These are phyloP conservation scores for Apophysomyces elegans DNA, from an alignment of 371 early-diverging fungal genomes.

Conservation along the genomic window DNA sequence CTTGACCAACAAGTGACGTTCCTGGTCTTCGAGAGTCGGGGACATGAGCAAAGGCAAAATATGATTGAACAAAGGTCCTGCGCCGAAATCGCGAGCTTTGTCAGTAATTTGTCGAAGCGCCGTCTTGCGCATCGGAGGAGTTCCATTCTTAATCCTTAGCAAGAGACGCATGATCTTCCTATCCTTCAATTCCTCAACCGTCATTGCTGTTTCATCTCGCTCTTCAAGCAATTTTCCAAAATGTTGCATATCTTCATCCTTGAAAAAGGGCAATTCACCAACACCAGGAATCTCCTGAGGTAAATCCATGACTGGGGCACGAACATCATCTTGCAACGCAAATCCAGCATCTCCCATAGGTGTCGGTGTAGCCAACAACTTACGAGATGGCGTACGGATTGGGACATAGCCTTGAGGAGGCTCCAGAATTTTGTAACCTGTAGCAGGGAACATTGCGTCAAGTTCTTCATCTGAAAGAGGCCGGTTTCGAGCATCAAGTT, in stretches of 20 bases:
- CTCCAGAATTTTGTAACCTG: conserved; percentile 92
- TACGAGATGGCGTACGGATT: conserved; percentile 95
- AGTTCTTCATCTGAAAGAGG: conserved; percentile 92
- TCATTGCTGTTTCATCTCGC: conserved; percentile 82
- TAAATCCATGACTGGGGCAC: conserved; percentile 66
- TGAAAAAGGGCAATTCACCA: conserved; percentile 91
- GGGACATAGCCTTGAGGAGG: conserved; percentile 91
- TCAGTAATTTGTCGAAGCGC: conserved; percentile 95
- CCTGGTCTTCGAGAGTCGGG: conserved; percentile 96
- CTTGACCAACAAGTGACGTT: conserved; percentile 96
- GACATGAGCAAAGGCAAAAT: conserved; percentile 97
- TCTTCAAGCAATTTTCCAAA: conserved; percentile 93
- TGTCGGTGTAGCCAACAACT: conserved; percentile 93
- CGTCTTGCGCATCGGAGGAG: conserved; percentile 89
- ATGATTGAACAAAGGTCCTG: conserved; percentile 95
- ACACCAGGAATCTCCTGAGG: conserved; percentile 92
- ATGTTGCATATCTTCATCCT: conserved; percentile 96
- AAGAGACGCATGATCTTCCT: conserved; percentile 94
- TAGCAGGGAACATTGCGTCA: conserved; percentile 88
- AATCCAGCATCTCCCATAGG: conserved; percentile 85
- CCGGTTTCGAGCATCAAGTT: conserved; percentile 86
- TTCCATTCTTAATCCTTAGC: conserved; percentile 97
- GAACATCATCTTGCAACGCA: conserved; percentile 82
- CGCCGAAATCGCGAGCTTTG: conserved; percentile 95
- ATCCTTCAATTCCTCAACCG: conserved; percentile 91